Base-by-base conservation (phyloP, 805 yeast genomes). In the Ogataea philodendri region DNA sequence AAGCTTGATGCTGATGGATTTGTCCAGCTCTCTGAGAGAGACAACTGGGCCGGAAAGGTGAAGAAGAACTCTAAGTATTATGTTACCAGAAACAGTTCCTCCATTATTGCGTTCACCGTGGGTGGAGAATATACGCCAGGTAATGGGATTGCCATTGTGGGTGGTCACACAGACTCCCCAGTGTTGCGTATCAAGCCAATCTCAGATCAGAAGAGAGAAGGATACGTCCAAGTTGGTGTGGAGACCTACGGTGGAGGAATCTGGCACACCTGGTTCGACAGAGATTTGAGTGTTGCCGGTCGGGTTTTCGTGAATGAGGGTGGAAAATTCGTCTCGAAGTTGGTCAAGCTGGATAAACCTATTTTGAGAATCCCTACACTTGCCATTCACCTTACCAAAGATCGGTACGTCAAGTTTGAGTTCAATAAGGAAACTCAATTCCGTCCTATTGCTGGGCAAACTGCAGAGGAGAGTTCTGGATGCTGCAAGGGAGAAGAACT, bases 141-240 rank as follows among this genome's bases (percentile, higher is more conserved):
- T 8, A 78, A 81, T 44, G 90, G 95, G 7, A 69, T 88, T 43
- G 77, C 97, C 5, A 80, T 93, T 35, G 83, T 89, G 22, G 98
- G 97, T 11, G 96, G 96, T 2, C 98, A 90, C 61, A 89, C 97
- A 0, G 98, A 90, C 60, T 84, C 95, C 4, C 97, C 97, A 8
- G 78, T 86, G 20, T 68, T 90, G 46, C 74, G 95, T 55, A 76
- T 90, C 48, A 93, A 90, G 63, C 98, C 98, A 9, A 68, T 83
- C 19, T 84, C 95, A 15, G 78, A 80, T 54, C 76, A 74, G 48
- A 59, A 65, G 8, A 65, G 69, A 11, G 89, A 84, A 50, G 95
- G 95, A 1, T 90, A 78, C 52, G 71, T 78, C 37, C 96, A 89
- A 59, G 78, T 93, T 13, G 97, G 96, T 23, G 95, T 93, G 7